Percentiles rank a stretch among this genome's conserved stretches.
These are phyloP conservation scores for Microbotryomycetes sp. DNA, from an alignment of 1,284 basidiomycete genomes.

Conservation along the genomic window DNA sequence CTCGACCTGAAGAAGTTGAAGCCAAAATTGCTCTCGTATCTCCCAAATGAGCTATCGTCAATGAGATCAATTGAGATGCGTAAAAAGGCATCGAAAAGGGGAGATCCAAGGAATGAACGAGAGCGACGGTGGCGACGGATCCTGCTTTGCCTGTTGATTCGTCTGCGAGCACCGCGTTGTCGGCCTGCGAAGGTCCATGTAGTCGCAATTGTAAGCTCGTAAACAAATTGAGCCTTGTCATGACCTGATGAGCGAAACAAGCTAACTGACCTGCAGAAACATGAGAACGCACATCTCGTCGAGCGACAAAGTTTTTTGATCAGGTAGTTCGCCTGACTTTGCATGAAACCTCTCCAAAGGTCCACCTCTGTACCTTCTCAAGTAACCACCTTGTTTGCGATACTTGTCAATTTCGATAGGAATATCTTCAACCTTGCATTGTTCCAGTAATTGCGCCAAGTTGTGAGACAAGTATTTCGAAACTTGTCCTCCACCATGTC, in stretches of 20 bases:
- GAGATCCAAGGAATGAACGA: conserved; percentile 76
- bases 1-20: conserved; percentile 19
- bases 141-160: conserved; percentile 55
- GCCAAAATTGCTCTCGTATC: conserved; percentile 66
- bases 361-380: conserved; percentile 77
- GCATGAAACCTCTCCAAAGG: conserved; percentile 45
- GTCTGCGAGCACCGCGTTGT: conserved; percentile 55
- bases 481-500: conserved; percentile 71
- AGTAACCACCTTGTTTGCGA: conserved; percentile 57
- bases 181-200: conserved; percentile 48
- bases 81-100: conserved; percentile 44
- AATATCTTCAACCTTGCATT: conserved; percentile 60
- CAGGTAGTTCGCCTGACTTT: conserved; percentile 4
- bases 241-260: conserved; percentile 4
- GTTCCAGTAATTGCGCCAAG: conserved; percentile 71
- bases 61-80: conserved; percentile 37
- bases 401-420: conserved; percentile 63
- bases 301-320: conserved; percentile 55
- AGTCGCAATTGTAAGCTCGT: background rate
- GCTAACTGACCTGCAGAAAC: conserved; percentile 66
- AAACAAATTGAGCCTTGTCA: background rate
- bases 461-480: conserved; percentile 70
- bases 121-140: conserved; percentile 80
- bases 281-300: conserved; percentile 76
- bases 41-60: conserved; percentile 78